phyloP scores from a whole-genome alignment of 257 asterid genomes.

The Lycium ferocissimum region DNA sequence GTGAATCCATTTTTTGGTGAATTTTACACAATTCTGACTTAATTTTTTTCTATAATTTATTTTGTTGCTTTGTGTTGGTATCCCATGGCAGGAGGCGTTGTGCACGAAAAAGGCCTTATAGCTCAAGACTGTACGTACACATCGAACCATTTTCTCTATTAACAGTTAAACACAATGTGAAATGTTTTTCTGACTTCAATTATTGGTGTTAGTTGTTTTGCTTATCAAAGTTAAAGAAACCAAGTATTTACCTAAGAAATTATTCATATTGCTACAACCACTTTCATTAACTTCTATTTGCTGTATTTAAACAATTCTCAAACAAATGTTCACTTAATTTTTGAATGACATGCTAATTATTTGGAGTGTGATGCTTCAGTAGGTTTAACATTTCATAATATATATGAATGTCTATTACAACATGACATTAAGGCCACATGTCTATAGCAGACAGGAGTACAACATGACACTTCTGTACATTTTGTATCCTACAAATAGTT shows the following conservation, averaged over 20 bases:
- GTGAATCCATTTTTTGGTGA: too few relatives aligned
- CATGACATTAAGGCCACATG: neutral
- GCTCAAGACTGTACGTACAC: conserved; percentile 75
- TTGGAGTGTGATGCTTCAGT: neutral
- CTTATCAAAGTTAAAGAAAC: neutral
- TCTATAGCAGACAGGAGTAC: neutral
- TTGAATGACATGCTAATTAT: neutral
- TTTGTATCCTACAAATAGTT: neutral
- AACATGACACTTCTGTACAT: neutral
- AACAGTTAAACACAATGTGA: neutral
- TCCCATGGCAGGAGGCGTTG: conserved; percentile 74
- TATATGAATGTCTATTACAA: too few relatives aligned
- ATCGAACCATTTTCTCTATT: neutral
- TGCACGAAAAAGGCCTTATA: conserved; percentile 92
- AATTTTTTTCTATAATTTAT: neutral
- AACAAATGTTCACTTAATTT: neutral
- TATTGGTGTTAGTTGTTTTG: neutral
- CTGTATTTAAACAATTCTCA: neutral
- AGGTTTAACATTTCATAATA: neutral
- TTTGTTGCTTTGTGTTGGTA: neutral
- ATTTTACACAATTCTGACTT: neutral
- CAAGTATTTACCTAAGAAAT: neutral
- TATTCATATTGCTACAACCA: neutral
- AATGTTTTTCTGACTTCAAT: neutral
- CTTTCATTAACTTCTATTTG: neutral